Conservation (phyloP, 2,329 filamentous ascomycete genomes). For the Epichloe hybrida region DNA sequence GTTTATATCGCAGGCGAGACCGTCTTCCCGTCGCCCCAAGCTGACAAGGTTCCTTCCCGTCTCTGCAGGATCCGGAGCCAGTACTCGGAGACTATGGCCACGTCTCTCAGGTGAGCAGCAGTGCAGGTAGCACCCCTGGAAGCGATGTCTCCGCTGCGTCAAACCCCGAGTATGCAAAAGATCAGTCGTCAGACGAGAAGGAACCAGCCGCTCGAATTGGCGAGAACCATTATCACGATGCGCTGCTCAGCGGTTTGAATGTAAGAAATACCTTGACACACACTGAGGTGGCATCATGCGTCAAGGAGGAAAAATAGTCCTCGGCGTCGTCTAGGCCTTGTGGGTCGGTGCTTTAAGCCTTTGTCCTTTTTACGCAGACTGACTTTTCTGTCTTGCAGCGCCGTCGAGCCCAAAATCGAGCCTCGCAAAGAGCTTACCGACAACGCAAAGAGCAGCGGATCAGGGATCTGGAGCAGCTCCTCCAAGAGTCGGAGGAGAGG, state of each 20-base stretch:
- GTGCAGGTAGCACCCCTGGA: conserved; percentile 5
- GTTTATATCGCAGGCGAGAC: neutral
- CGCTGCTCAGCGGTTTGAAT: conserved; percentile 33
- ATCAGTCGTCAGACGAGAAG: neutral
- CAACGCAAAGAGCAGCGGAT: conserved; percentile 41
- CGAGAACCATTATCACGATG: conserved; percentile 39
- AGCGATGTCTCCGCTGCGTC: neutral
- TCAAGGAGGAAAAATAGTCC: too few species aligned
- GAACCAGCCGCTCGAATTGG: conserved; percentile 21
- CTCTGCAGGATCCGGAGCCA: neutral
- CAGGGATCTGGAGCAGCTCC: conserved; percentile 45
- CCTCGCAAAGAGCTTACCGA: conserved; percentile 16
- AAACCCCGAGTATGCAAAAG: neutral
- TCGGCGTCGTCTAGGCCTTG: too few species aligned
- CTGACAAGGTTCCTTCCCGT: too few species aligned
- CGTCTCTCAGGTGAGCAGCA: conserved; percentile 1
- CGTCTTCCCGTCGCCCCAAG: too few species aligned
- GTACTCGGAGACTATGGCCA: neutral
- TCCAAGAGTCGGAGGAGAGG: conserved; percentile 38
- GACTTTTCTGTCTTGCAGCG: conserved; percentile 8
- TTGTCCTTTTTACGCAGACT: neutral
- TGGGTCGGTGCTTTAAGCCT: neutral
- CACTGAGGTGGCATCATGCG: too few species aligned
- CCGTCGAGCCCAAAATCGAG: conserved; percentile 11
- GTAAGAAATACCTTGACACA: conserved; percentile 18